A percentile compares a stretch with the other conserved stretches of the same genome.
These are phyloP conservation scores for Apophysomyces ossiformis DNA, from an alignment of 371 early-diverging fungal genomes.

Conservation along the genomic window DNA sequence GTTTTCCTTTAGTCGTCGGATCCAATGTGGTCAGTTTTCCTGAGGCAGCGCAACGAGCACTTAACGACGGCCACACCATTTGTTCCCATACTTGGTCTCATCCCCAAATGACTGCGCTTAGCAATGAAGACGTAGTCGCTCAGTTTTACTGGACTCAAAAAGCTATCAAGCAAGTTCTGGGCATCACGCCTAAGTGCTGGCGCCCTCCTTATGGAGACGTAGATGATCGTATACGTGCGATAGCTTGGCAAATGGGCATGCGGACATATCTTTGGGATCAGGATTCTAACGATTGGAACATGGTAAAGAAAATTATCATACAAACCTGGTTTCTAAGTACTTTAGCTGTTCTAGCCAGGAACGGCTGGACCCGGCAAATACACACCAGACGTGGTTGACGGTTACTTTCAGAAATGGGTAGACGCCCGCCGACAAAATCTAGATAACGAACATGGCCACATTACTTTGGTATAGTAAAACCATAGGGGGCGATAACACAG, in stretches of 20 bases:
- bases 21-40: slow-evolving; percentile 42
- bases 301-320: slow-evolving; percentile 18
- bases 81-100: slow-evolving; percentile 66
- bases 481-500: not conserved
- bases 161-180: slow-evolving; percentile 59
- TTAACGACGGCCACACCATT: slow-evolving; percentile 43
- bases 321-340: not conserved
- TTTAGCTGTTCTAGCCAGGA: slow-evolving; percentile 21
- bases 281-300: slow-evolving; percentile 44
- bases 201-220: slow-evolving; percentile 63
- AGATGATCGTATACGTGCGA: slow-evolving; percentile 58
- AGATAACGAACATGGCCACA: slow-evolving; percentile 49
- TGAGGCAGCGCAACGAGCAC: slow-evolving; percentile 40
- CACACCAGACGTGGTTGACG: slow-evolving; percentile 33
- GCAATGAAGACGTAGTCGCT: slow-evolving; percentile 61
- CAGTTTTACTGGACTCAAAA: slow-evolving; percentile 59
- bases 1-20: slow-evolving; percentile 31
- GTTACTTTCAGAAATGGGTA: slow-evolving; percentile 48
- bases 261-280: slow-evolving; percentile 45
- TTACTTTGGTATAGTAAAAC: slow-evolving; percentile 30
- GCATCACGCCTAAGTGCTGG: slow-evolving; percentile 61
- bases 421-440: slow-evolving; percentile 20
- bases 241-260: slow-evolving; percentile 59
- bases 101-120: slow-evolving; percentile 54
- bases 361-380: slow-evolving; percentile 30